Evolutionary conservation across 2,329 filamentous ascomycete species (phyloP).

Genomic region (Apiospora koreana): DNA sequence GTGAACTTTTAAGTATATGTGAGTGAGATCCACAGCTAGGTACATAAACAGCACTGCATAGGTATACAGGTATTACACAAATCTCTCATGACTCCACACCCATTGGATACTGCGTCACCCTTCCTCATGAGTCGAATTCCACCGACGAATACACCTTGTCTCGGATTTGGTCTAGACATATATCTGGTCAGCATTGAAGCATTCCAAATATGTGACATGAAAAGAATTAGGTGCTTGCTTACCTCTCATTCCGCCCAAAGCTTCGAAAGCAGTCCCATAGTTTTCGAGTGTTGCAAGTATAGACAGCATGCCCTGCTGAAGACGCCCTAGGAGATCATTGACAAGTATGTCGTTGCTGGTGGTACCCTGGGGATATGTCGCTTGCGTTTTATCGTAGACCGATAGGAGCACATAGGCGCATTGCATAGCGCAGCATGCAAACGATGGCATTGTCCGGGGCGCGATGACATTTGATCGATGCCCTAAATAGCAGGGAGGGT

Average conservation of each 20-base stretch:
- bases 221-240: slow-evolving; percentile 16
- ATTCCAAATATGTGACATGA: not conserved
- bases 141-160: slow-evolving; percentile 16
- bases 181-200: not conserved
- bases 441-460: slow-evolving; percentile 47
- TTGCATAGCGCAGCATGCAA: slow-evolving; percentile 48
- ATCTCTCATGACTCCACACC: not conserved
- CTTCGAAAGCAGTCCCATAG: slow-evolving; percentile 45
- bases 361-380: slow-evolving; percentile 33
- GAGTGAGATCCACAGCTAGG: not conserved
- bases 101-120: not conserved
- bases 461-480: slow-evolving; percentile 38
- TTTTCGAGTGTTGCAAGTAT: slow-evolving; percentile 44
- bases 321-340: slow-evolving; percentile 38
- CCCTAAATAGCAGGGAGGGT: slow-evolving; percentile 36
- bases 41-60: not conserved
- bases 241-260: slow-evolving; percentile 48
- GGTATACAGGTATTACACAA: not conserved
- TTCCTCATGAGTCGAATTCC: not conserved
- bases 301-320: slow-evolving; percentile 44
- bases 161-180: slow-evolving; percentile 15
- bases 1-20: not conserved
- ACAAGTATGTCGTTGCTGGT: slow-evolving; percentile 25
- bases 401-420: slow-evolving; percentile 45
- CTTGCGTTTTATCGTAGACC: slow-evolving; percentile 42